Conservation (phyloP, 2,329 filamentous ascomycete genomes). For the Monosporascus sp. region DNA sequence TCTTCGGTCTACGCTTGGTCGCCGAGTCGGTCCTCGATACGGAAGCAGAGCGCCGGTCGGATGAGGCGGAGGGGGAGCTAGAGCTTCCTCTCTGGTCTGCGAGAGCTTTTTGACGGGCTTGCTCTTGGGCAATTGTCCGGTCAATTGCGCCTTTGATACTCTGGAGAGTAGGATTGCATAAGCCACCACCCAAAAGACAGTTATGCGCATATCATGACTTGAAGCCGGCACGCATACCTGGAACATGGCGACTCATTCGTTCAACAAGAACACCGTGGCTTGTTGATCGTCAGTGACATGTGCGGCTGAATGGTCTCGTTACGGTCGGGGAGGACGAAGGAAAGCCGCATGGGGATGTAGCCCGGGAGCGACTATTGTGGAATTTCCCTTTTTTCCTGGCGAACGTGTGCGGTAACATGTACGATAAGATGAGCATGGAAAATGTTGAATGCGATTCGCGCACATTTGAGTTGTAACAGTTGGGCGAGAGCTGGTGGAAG, state of each 20-base stretch:
- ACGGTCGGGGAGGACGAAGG: neutral
- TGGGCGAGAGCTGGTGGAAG: no score
- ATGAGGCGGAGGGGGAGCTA: constrained; percentile 34
- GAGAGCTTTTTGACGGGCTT: constrained; percentile 65
- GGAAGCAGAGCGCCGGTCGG: constrained; percentile 40
- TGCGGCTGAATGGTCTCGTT: neutral
- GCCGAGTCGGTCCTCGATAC: constrained; percentile 33
- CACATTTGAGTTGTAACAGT: no score
- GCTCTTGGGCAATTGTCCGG: constrained; percentile 84
- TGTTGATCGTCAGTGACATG: neutral
- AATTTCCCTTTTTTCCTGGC: no score
- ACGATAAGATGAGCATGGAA: no score
- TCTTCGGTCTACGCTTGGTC: constrained; percentile 35
- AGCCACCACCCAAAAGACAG: no score
- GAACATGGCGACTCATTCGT: constrained; percentile 18
- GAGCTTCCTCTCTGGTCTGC: constrained; percentile 40
- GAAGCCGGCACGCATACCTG: constrained; percentile 14
- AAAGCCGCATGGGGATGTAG: no score
- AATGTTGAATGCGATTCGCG: no score
- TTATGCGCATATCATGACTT: neutral
- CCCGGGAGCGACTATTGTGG: no score
- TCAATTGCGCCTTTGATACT: constrained; percentile 82
- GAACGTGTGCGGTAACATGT: no score
- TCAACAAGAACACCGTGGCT: neutral
- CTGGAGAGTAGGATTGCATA: constrained; percentile 36